Evolutionary conservation across 495 filamentous ascomycete species (phyloP), one percentile per base, ranked within the genome.

Genomic region (Penicillium soppii): DNA sequence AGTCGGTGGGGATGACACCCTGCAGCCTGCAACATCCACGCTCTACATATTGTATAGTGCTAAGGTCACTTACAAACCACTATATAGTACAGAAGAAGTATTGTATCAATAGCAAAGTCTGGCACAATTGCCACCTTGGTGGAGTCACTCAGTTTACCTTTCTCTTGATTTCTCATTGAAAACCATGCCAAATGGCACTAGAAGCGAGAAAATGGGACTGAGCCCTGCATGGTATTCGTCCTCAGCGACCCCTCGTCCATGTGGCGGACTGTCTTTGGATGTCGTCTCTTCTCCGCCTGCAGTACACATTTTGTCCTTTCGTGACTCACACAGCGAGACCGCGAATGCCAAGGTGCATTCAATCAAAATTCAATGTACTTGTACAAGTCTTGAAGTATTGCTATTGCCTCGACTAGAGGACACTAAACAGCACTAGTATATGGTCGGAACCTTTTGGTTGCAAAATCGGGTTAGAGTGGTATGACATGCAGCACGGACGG

Each of bases 1-100:
- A 52, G 59, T 63, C 62, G 59, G 59, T 58, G 59, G 59, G 39
- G 59, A 64, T 58, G 54, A 23, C 54, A 56, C 29, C 46, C 56
- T 57, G 48, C 39, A 48, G 39, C 29, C 21, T 36, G 20, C 43
- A 35, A 46, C 30, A 23, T 32, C 13, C 10, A 5, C 29, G 10
- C 29, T 27, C 25, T 27, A 27, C 25, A 9, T 4, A n/a, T n/a
- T n/a, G n/a, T n/a, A n/a, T n/a, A 17, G 10, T 27, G 22, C 5
- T 3, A 10, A 43, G 8, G 21, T 42, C 7, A 43, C 23, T 19
- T 17, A 27, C 1, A 12, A 19, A 13, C 25, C 20, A 15, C 7
- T 17, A 8, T 8, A 9, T 20, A 20, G 16, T 12, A 43, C 19
- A n/a, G 17, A 27, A 2, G 7, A 27, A 26, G 23, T 43, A 50